These are phyloP conservation scores for Sclerotinia glacialis DNA, from an alignment of 2,329 filamentous ascomycete genomes.

Conservation along the genomic window DNA sequence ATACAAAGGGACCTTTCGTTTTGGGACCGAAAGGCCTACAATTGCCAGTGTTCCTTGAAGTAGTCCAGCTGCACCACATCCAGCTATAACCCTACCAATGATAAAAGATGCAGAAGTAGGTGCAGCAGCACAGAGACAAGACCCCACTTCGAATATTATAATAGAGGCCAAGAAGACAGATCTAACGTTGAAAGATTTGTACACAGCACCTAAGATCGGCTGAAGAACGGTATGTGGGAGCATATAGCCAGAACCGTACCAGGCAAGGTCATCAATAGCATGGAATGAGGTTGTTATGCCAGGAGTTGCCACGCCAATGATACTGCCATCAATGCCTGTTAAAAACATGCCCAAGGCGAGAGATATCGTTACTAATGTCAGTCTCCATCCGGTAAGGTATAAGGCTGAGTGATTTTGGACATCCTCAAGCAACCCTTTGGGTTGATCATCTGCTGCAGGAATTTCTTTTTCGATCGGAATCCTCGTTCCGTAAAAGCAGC, in stretches of 20 bases:
- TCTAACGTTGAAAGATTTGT: neutral
- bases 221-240: neutral
- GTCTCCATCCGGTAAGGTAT: neutral
- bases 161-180: conserved; percentile 1
- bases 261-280: conserved; percentile 39
- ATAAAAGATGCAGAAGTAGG: conserved; percentile 1
- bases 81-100: neutral
- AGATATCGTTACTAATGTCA: neutral
- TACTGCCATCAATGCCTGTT: neutral
- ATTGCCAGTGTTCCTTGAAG: conserved; percentile 49
- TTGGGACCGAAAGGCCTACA: conserved; percentile 46
- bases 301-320: conserved; percentile 37
- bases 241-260: conserved; percentile 35
- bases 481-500: too few species aligned
- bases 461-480: neutral
- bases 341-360: neutral
- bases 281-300: conserved; percentile 42
- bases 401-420: neutral
- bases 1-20: conserved; percentile 10
- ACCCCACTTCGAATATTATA: conserved; percentile 8
- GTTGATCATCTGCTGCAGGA: neutral
- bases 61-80: conserved; percentile 34
- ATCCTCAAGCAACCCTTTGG: neutral
- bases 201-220: neutral
- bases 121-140: conserved; percentile 10